phyloP scores from a whole-genome alignment of 2,329 filamentous ascomycete species.

The Ascochyta fabae region DNA sequence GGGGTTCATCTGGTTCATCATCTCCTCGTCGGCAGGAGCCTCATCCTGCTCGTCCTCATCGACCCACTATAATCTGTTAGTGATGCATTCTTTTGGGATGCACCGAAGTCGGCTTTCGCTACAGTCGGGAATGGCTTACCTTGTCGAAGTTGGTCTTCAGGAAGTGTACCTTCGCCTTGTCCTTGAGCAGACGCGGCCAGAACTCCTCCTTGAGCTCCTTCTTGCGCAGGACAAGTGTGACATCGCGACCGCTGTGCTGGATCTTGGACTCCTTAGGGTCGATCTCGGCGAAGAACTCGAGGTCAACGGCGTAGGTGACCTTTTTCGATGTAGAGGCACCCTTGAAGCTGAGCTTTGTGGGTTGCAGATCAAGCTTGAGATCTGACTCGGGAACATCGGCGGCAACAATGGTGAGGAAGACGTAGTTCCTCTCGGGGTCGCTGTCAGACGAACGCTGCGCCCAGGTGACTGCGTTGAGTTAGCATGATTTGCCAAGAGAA shows the following conservation, averaged over 20 bases:
- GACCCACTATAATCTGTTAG: conserved; percentile 70
- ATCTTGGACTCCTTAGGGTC: conserved; percentile 83
- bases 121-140: conserved; percentile 55
- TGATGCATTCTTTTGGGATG: not conserved
- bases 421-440: conserved; percentile 87
- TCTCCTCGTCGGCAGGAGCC: conserved; percentile 84
- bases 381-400: conserved; percentile 79
- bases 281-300: conserved; percentile 91
- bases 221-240: conserved; percentile 93
- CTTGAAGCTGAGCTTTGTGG: conserved; percentile 78
- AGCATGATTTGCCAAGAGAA: conserved; percentile 14
- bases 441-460: conserved; percentile 88
- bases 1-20: conserved; percentile 60
- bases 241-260: conserved; percentile 85
- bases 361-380: conserved; percentile 82
- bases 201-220: conserved; percentile 94
- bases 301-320: conserved; percentile 81
- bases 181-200: conserved; percentile 96
- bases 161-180: conserved; percentile 87
- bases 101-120: not conserved
- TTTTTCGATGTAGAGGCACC: conserved; percentile 86
- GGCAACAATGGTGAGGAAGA: conserved; percentile 91
- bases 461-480: conserved; percentile 77
- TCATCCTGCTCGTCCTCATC: conserved; percentile 99
- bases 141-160: conserved; percentile 99